Evolutionary conservation across 2,329 filamentous ascomycete genomes (phyloP), one percentile per base, ranked within the genome.

Genomic region (Paracamarosporium sp.): DNA sequence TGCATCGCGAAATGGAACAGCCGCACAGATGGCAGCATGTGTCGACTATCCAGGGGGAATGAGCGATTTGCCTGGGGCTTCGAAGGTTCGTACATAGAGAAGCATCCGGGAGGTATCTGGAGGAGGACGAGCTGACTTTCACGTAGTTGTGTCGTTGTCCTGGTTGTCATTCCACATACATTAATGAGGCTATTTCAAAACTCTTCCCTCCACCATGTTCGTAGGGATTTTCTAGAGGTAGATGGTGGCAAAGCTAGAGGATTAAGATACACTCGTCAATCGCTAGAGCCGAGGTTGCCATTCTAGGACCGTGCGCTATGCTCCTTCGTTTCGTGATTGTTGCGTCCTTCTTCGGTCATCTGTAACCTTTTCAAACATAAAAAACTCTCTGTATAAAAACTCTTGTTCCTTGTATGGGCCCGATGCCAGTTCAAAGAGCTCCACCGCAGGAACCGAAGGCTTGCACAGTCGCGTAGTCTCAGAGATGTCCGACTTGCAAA

Each of bases 141-240:
- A 4, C 13, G 20, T 45, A 63, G 60, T 35, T 63, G 27, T 63
- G 60, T 33, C 47, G 60, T 27, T 63, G 60, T 41, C 55, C 60
- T 6, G 60, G 60, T 8, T 63, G 60, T 43, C 60, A 63, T 31
- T 56, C 60, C 1, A 53, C 31, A 33, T 36, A 41, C 17, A 57
- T 63, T 22, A 61, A 63, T 31, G 60, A 54, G 13, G 60, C 53
- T n/a, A 63, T 63, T 22, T 47, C 48, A 38, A 60, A 25, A 35
- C 41, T 60, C 12, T 63, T 63, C 15, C 60, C 60, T 22, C 57
- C 60, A n/a, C 60, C 60, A 11, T 63, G 60, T 41, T 33, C 25
- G 27, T 58, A 48, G 38, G 8, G 4, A 17, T 24, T 24, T 17
- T 17, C 6, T n/a, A n/a, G 35, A 40, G 11, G 15, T 13, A 3